Conservation (phyloP, 768 basidiomycete species). For the Crassisporium funariophilum region DNA sequence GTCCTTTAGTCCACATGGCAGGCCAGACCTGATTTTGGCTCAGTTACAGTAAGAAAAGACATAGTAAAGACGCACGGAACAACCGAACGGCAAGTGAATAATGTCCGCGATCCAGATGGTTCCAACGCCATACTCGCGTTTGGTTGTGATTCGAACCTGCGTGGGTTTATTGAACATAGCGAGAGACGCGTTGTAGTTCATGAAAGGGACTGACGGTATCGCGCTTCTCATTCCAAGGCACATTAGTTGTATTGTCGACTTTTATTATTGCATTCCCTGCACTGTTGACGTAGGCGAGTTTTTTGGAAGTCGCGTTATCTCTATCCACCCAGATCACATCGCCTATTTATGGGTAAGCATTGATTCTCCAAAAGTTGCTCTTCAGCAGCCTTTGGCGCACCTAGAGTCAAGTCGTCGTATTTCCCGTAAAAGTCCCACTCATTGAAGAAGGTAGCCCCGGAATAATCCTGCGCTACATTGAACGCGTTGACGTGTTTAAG, state of each 20-base stretch:
- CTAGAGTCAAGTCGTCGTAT: slow-evolving; percentile 47
- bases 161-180: not conserved
- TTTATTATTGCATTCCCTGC: slow-evolving; percentile 65
- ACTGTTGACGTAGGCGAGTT: slow-evolving; percentile 57
- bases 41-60: not conserved
- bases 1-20: slow-evolving; percentile 47
- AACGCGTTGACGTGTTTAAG: too few species aligned
- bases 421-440: slow-evolving; percentile 37
- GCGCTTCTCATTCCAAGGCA: slow-evolving; percentile 49
- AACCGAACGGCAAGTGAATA: slow-evolving; percentile 56
- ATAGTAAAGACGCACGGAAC: slow-evolving; percentile 41
- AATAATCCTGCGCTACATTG: slow-evolving; percentile 23
- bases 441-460: slow-evolving; percentile 24
- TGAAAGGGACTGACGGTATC: slow-evolving; percentile 49
- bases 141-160: slow-evolving; percentile 46
- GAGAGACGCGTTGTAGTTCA: not conserved
- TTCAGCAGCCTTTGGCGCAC: slow-evolving; percentile 11
- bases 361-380: not conserved
- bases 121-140: slow-evolving; percentile 41
- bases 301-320: slow-evolving; percentile 32
- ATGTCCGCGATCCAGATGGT: slow-evolving; percentile 46
- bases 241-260: slow-evolving; percentile 68
- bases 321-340: slow-evolving; percentile 54
- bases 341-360: slow-evolving; percentile 32
- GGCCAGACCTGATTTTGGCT: slow-evolving; percentile 42